Evolutionary conservation across 2,329 filamentous ascomycete species (phyloP).

Genomic region (Stagonosporopsis chrysanthemi): DNA sequence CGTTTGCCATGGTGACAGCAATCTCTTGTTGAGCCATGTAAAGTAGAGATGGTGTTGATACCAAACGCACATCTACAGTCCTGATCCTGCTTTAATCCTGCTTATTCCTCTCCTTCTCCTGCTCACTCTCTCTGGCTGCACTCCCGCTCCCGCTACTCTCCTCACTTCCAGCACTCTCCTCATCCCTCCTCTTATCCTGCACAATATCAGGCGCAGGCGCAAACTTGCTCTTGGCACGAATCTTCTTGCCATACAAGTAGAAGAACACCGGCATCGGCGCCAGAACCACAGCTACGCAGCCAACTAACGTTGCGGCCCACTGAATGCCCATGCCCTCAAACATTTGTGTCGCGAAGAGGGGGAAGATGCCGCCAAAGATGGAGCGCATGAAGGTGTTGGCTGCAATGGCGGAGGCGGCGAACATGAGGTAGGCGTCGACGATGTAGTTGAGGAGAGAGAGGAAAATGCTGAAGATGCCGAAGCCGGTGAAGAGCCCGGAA

Average conservation of each 20-base stretch:
- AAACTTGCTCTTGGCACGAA: slow-evolving; percentile 53
- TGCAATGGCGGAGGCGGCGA: slow-evolving; percentile 62
- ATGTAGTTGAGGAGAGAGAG: slow-evolving; percentile 66
- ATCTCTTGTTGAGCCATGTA: too few species aligned
- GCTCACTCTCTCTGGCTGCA: not conserved
- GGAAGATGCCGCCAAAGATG: slow-evolving; percentile 60
- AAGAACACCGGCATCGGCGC: slow-evolving; percentile 56
- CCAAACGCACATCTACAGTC: not conserved
- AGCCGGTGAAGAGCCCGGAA: slow-evolving; percentile 62
- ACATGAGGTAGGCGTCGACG: slow-evolving; percentile 66
- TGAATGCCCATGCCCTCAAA: slow-evolving; percentile 61
- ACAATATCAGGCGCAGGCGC: slow-evolving; percentile 52
- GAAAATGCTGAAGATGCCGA: slow-evolving; percentile 66
- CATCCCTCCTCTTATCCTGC: slow-evolving; percentile 45
- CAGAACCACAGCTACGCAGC: slow-evolving; percentile 52
- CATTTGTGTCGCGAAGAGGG: slow-evolving; percentile 64
- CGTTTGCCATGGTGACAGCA: too few species aligned
- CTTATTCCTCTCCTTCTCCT: slow-evolving; percentile 10
- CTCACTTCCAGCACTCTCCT: slow-evolving; percentile 33
- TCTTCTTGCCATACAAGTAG: slow-evolving; percentile 54
- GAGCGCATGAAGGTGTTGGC: slow-evolving; percentile 64
- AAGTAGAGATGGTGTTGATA: not conserved
- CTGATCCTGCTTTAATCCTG: not conserved
- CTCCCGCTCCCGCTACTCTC: not conserved
- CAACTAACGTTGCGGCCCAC: slow-evolving; percentile 56